These are phyloP conservation scores for Leptographium wingfieldii DNA, from an alignment of 2,329 filamentous ascomycete genomes.

Conservation along the genomic window DNA sequence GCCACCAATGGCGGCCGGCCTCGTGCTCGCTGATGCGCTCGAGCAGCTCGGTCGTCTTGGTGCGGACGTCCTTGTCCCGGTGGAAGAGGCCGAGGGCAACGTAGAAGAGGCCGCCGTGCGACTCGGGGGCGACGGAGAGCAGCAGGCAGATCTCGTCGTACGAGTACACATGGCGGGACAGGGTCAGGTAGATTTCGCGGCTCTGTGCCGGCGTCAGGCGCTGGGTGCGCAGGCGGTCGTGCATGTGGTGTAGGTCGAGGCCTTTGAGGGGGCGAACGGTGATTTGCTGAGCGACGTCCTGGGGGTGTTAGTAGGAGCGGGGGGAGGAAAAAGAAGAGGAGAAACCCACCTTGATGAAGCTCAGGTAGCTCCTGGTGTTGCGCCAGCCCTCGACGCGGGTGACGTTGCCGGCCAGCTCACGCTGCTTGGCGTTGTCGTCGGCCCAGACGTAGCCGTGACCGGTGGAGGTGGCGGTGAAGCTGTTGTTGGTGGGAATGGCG, in stretches of 20 bases:
- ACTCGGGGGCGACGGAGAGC: conserved; percentile 70
- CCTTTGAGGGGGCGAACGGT: conserved; percentile 56
- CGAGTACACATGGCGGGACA: conserved; percentile 61
- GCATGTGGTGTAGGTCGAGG: conserved; percentile 83
- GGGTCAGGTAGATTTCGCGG: conserved; percentile 72
- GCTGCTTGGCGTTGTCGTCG: conserved; percentile 66
- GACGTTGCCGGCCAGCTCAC: conserved; percentile 82
- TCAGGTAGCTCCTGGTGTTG: conserved; percentile 89
- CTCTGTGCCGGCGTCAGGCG: conserved; percentile 65
- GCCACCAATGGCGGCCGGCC: conserved; percentile 90
- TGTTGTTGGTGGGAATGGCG: background rate
- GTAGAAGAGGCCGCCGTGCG: conserved; percentile 81
- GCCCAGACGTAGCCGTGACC: conserved; percentile 95
- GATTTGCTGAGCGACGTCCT: conserved; percentile 56
- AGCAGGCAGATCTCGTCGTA: conserved; percentile 81
- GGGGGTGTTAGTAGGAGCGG: background rate
- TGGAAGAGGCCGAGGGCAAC: conserved; percentile 86
- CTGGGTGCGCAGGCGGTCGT: conserved; percentile 77
- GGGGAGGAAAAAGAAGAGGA: too few relatives aligned
- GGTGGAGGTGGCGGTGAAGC: conserved; percentile 30
- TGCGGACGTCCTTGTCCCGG: conserved; percentile 65
- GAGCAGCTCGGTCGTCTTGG: conserved; percentile 65
- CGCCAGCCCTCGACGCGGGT: conserved; percentile 94
- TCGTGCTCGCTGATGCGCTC: conserved; percentile 77
- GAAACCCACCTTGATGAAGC: conserved; percentile 63